Conservation (phyloP, 768 basidiomycete species). For the Collybia sp. region DNA sequence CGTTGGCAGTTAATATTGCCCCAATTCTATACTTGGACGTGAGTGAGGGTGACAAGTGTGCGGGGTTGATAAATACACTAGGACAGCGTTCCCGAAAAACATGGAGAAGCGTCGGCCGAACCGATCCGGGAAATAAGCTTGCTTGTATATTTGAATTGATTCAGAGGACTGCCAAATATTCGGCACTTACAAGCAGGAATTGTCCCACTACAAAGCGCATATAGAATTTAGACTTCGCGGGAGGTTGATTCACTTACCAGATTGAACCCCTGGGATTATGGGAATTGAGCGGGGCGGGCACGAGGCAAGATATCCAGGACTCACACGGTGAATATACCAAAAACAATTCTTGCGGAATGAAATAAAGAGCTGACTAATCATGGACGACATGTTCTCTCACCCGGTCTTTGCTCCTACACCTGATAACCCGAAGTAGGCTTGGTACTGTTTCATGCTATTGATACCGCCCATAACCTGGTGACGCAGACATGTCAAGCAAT, state of each 20-base stretch:
- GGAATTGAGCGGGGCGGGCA: neutral
- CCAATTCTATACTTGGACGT: constrained; percentile 28
- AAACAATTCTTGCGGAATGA: constrained; percentile 33
- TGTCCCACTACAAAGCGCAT: constrained; percentile 27
- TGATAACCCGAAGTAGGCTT: constrained; percentile 40
- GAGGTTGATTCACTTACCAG: constrained; percentile 20
- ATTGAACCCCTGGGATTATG: constrained; percentile 29
- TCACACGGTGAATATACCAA: constrained; percentile 48
- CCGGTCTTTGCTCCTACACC: constrained; percentile 39
- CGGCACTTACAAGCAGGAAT: constrained; percentile 34
- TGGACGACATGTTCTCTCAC: constrained; percentile 11
- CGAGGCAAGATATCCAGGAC: constrained; percentile 9
- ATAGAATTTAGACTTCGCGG: constrained; percentile 1
- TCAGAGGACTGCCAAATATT: neutral
- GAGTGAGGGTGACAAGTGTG: neutral
- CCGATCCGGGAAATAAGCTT: constrained; percentile 41
- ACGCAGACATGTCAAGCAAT: constrained; percentile 2
- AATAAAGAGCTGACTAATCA: neutral
- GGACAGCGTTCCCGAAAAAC: constrained; percentile 40
- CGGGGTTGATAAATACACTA: constrained; percentile 29
- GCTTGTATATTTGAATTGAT: neutral
- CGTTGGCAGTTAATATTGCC: constrained; percentile 43
- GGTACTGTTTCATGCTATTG: constrained; percentile 46
- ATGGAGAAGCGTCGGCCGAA: constrained; percentile 47
- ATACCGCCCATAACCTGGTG: constrained; percentile 46